phyloP scores from a whole-genome alignment of 352 stramenopile species.

The Pythium volutum region DNA sequence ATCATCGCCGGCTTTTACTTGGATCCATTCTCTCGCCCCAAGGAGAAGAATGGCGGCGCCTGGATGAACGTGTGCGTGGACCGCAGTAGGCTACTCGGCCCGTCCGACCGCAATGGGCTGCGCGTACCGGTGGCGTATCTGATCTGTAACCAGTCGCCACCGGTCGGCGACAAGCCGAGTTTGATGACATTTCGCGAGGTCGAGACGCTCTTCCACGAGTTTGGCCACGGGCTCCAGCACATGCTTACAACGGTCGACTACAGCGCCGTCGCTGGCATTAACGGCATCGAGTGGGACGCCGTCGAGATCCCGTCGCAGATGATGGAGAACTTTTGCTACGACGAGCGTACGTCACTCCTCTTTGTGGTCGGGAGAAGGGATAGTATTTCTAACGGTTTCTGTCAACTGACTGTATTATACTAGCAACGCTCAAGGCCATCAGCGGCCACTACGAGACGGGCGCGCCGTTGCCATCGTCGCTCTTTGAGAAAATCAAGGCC shows the following conservation, averaged over 20 bases:
- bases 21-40: constrained; percentile 96
- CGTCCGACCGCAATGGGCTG: constrained; percentile 43
- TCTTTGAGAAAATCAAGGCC: constrained; percentile 96
- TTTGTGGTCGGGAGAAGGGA: constrained; percentile 61
- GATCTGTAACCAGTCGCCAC: constrained; percentile 97
- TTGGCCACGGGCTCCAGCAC: constrained; percentile 97
- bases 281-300: constrained; percentile 98
- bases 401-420: neutral
- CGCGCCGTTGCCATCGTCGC: constrained; percentile 89
- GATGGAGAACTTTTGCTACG: constrained; percentile 99
- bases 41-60: constrained; percentile 96
- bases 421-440: constrained; percentile 84
- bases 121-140: constrained; percentile 96
- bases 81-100: constrained; percentile 85
- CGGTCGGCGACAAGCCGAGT: constrained; percentile 89
- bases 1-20: constrained; percentile 96
- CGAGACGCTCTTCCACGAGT: constrained; percentile 96
- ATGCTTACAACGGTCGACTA: constrained; percentile 97
- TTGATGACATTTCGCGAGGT: constrained; percentile 99
- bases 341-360: constrained; percentile 47
- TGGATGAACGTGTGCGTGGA: constrained; percentile 98
- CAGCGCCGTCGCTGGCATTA: constrained; percentile 95
- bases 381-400: constrained; percentile 44
- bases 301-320: constrained; percentile 98
- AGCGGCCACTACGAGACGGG: constrained; percentile 84